Evolutionary conservation across 495 filamentous ascomycete species (phyloP).

Genomic region (Lasiosphaeria miniovina): DNA sequence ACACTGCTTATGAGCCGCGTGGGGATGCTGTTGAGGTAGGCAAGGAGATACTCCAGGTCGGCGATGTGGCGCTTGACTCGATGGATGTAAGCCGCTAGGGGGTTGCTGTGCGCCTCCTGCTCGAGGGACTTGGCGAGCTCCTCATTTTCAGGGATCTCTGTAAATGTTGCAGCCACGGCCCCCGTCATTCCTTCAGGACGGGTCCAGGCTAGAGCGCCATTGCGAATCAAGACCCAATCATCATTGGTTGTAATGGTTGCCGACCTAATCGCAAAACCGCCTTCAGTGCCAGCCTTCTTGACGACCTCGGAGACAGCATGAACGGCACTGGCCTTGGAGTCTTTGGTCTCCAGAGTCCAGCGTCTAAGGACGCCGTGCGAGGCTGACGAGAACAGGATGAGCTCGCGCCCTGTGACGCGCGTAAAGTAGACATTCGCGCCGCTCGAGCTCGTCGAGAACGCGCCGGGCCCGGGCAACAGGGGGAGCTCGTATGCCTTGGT

Average conservation of each 20-base stretch:
- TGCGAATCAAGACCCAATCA: slow-evolving; percentile 79
- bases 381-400: slow-evolving; percentile 68
- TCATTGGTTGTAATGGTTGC: slow-evolving; percentile 66
- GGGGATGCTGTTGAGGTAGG: slow-evolving; percentile 65
- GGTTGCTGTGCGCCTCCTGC: slow-evolving; percentile 78
- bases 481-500: slow-evolving; percentile 75
- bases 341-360: slow-evolving; percentile 55
- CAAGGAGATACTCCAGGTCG: slow-evolving; percentile 77
- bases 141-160: slow-evolving; percentile 67
- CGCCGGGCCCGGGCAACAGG: slow-evolving; percentile 61
- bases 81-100: slow-evolving; percentile 78
- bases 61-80: slow-evolving; percentile 75
- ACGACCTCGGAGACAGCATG: slow-evolving; percentile 84
- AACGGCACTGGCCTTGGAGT: slow-evolving; percentile 43
- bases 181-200: slow-evolving; percentile 78
- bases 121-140: slow-evolving; percentile 76
- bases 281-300: slow-evolving; percentile 48
- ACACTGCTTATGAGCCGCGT: slow-evolving; percentile 65
- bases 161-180: slow-evolving; percentile 73
- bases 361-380: slow-evolving; percentile 72
- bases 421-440: slow-evolving; percentile 87
- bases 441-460: slow-evolving; percentile 73
- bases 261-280: slow-evolving; percentile 71
- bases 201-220: slow-evolving; percentile 76
- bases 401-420: slow-evolving; percentile 67